Evolutionary conservation across 768 basidiomycete genomes (phyloP), one percentile per base, ranked within the genome.

Genomic region (Lactarius vividus): DNA sequence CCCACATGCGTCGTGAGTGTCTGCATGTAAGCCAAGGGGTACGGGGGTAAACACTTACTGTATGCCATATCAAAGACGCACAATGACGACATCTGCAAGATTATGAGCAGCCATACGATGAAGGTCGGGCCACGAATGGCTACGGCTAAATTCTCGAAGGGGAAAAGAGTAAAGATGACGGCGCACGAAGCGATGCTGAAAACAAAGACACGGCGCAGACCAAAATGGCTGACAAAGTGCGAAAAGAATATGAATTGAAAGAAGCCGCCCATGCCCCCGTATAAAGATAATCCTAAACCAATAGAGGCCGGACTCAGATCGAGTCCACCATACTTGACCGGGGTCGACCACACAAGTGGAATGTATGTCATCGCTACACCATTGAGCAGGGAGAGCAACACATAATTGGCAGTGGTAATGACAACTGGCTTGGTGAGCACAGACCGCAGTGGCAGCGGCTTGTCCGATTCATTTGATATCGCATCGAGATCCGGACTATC

Each of bases 301-400:
- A 81, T 81, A 33, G 66, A 70, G 13, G 78, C 76, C 1, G 79
- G 77, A 1, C 74, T 69, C 44, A 77, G 67, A 11, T 75, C 74
- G 10, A 80, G 75, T 2, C 80, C 46, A 23, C 46, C 46, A n/a
- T 46, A 23, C 46, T 46, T 10, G 10, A 46, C 46, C 1, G 46
- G 46, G 80, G 2, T 81, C 29, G 80, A 74, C 57, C 77, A 77
- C 71, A 84, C 81, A 44, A 84, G 71, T 4, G 84, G 83, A 1
- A 76, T 37, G 26, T 84, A 73, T 18, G 77, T 77, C n/a, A 71
- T 55, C 59, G 77, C 62, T 6, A 76, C 73, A 31, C 79, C 77
- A 42, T 82, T 80, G 11, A 80, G 69, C n/a, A 85, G 77, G 16
- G 76, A 76, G n/a, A 83, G 72, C 8, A 71, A 67, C 46, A 72